phyloP scores from a whole-genome alignment of 2,329 filamentous ascomycete species.

The Xylariaceae sp. region DNA sequence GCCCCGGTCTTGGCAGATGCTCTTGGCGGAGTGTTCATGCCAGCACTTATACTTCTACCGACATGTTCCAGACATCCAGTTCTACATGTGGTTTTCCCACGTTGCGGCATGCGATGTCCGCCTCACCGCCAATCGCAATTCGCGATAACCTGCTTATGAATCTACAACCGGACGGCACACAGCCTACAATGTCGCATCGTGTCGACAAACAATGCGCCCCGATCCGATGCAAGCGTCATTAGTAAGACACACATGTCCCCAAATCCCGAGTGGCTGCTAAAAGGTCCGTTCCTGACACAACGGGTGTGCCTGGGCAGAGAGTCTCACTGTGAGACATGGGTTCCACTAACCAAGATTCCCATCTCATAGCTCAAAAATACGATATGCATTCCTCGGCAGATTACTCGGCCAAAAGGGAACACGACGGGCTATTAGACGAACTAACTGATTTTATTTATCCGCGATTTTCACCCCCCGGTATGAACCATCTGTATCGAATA shows the following conservation, averaged over 20 bases:
- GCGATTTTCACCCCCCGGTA: no score
- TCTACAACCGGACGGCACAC: background rate
- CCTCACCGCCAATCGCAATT: background rate
- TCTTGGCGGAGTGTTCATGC: no score
- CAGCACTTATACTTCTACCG: no score
- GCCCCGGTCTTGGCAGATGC: no score
- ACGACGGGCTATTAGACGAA: no score
- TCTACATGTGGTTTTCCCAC: background rate
- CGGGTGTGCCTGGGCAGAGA: background rate
- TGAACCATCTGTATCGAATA: no score
- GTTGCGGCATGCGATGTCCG: background rate
- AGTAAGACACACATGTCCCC: conserved; percentile 11
- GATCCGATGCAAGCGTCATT: background rate
- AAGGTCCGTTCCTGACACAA: background rate
- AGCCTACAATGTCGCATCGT: background rate
- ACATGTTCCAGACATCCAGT: background rate
- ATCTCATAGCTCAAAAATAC: background rate
- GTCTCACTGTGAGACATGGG: background rate
- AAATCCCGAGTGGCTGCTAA: conserved; percentile 9
- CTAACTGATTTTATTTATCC: no score
- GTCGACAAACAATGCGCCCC: background rate
- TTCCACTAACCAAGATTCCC: background rate
- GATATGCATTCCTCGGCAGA: conserved; percentile 2
- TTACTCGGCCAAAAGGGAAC: background rate
- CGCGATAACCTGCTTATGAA: background rate